phyloP scores from a whole-genome alignment of 495 filamentous ascomycete species.

The Hypoxylon crocopeplum region DNA sequence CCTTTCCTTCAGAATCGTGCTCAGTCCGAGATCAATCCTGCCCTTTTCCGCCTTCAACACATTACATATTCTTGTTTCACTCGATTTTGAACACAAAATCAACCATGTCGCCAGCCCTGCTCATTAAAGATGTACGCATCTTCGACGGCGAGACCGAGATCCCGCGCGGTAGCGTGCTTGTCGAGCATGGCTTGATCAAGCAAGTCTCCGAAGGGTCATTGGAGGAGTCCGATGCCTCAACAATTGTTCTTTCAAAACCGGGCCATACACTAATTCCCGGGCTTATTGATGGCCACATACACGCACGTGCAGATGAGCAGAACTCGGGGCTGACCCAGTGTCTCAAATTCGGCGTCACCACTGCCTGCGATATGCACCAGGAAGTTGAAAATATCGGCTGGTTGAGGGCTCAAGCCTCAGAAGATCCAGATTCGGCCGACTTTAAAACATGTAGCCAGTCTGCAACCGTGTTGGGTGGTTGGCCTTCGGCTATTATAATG shows the following conservation, averaged over 20 bases:
- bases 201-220: slow-evolving; percentile 3
- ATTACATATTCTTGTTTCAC: too few species aligned
- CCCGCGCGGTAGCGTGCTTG: slow-evolving; percentile 17
- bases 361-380: slow-evolving; percentile 32
- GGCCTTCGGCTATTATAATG: slow-evolving; percentile 16
- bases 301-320: slow-evolving; percentile 12
- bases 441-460: slow-evolving; percentile 20
- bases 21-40: too few species aligned
- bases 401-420: slow-evolving; percentile 6
- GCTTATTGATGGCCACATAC: slow-evolving; percentile 27
- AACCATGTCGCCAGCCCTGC: slow-evolving; percentile 1
- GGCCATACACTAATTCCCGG: slow-evolving; percentile 26
- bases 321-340: slow-evolving; percentile 2
- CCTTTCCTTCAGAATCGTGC: too few species aligned
- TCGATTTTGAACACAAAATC: not conserved
- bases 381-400: slow-evolving; percentile 10
- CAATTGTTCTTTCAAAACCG: slow-evolving; percentile 12
- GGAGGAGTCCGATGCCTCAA: not conserved
- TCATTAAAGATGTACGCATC: slow-evolving; percentile 20
- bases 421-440: slow-evolving; percentile 18
- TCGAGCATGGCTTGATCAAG: slow-evolving; percentile 23
- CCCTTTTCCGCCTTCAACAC: too few species aligned
- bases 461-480: slow-evolving; percentile 23
- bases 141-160: slow-evolving; percentile 27
- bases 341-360: slow-evolving; percentile 28